Evolutionary conservation across 306 rosid species (phyloP), one percentile per base, ranked within the genome.

Genomic region (Cicer cuneatum): DNA sequence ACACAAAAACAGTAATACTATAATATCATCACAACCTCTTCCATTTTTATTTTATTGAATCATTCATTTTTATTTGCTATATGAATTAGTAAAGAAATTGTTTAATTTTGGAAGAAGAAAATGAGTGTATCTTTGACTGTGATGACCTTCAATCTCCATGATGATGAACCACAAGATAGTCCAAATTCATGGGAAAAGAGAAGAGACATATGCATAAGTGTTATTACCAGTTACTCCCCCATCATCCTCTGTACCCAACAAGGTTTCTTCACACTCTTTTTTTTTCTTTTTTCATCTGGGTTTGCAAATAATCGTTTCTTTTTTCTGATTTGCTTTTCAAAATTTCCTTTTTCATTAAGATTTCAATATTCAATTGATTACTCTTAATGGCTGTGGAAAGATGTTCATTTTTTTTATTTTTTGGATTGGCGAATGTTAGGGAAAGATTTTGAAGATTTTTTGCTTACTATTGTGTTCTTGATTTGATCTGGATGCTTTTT

Each of bases 181-280:
- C 91, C 99, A 39, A 87, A 95, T 85, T 90, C 97, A 1, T 95
- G 99, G 99, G 98, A 87, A 68, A 95, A 90, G 87, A 88, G 98
- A 72, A 89, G 90, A 83, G 99, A 89, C 76, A 80, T 95, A 77
- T 94, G 99, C 46, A 76, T 94, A 1, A 90, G 97, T 35, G 97
- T 94, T 58, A 79, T 94, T 38, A 86, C 96, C 49, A 90, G 86
- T 66, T 89, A 92, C 84, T 92, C 90, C 57, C 99, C 99, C 13
- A 84, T 83, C 66, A 89, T 94, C 77, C 96, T 94, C 18, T 94
- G 99, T 66, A 94, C 96, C 54, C 97, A 94, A 57, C 99, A 90
- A 92, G 99, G 99, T 90, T 41, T 0, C 59, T 3, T 1, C 56
- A 41, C 35, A 72, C 79, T 48, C 5, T 45, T 29, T 60, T 10